Conservation (phyloP, 2,329 filamentous ascomycete genomes). For the Harringtonia lauricola region DNA sequence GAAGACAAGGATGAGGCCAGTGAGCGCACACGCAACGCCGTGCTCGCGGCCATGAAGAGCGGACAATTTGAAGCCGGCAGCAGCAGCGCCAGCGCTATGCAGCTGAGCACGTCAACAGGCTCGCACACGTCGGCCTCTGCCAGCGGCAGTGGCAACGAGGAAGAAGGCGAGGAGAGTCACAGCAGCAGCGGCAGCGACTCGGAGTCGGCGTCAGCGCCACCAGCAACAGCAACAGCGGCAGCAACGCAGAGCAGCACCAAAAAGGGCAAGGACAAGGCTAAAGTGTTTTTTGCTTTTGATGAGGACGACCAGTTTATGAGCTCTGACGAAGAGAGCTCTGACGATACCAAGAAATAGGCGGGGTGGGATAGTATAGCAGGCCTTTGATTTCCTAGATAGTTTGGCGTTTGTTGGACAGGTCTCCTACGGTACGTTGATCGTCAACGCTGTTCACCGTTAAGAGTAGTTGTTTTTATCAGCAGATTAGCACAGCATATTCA, state of each 20-base stretch:
- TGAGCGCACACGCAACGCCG: conserved; percentile 70
- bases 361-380: not conserved
- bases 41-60: conserved; percentile 57
- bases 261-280: conserved; percentile 21
- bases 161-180: conserved; percentile 26
- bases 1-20: conserved; percentile 87
- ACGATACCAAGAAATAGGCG: conserved; percentile 10
- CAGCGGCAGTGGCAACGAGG: conserved; percentile 20
- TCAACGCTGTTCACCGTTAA: no score
- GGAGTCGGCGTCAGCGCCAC: conserved; percentile 24
- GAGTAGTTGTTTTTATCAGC: no score
- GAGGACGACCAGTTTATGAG: conserved; percentile 69
- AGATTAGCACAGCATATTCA: no score
- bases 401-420: no score
- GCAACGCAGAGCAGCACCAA: not conserved
- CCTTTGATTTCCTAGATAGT: no score
- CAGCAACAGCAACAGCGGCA: not conserved
- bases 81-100: conserved; percentile 21
- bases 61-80: conserved; percentile 50
- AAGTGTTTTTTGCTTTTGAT: conserved; percentile 63
- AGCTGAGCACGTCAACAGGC: conserved; percentile 36
- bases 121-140: conserved; percentile 28
- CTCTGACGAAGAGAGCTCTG: conserved; percentile 45
- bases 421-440: no score
- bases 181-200: conserved; percentile 15